A percentile compares a stretch with the other conserved stretches of the same genome.
These are phyloP conservation scores for Polymyxa betae DNA, from an alignment of 208 protist genomes.

Conservation along the genomic window DNA sequence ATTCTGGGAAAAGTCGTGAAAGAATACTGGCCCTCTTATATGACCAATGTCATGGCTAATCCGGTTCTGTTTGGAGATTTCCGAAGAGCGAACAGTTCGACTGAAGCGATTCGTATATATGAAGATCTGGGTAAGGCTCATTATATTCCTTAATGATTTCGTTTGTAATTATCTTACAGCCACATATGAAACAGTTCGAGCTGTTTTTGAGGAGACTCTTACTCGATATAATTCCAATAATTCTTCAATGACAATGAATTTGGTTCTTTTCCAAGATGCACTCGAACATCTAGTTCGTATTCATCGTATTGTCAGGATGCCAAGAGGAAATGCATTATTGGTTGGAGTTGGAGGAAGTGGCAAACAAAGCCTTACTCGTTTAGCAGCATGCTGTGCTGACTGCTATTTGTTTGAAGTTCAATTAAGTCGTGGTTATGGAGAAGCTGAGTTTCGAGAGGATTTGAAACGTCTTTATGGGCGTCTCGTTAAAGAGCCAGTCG, in stretches of 20 bases:
- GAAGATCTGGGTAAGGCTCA: constrained; percentile 59
- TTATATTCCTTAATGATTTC: neutral
- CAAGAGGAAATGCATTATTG: constrained; percentile 93
- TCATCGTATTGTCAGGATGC: constrained; percentile 90
- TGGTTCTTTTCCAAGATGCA: constrained; percentile 98
- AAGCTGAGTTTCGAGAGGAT: constrained; percentile 94
- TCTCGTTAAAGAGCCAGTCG: constrained; percentile 83
- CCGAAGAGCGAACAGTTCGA: constrained; percentile 76
- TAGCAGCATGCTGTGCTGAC: constrained; percentile 85
- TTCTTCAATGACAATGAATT: constrained; percentile 85
- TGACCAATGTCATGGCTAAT: constrained; percentile 77
- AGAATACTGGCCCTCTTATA: neutral
- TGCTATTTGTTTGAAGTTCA: constrained; percentile 95
- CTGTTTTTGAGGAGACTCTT: constrained; percentile 84
- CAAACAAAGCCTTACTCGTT: constrained; percentile 93
- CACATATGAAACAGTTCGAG: constrained; percentile 78
- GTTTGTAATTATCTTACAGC: neutral
- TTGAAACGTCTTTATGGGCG: constrained; percentile 91
- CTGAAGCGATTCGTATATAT: constrained; percentile 57
- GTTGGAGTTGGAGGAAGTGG: constrained; percentile 96
- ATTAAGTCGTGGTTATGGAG: constrained; percentile 93
- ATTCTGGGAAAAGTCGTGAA: constrained; percentile 54
- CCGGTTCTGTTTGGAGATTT: constrained; percentile 95
- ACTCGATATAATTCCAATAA: constrained; percentile 88
- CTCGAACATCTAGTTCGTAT: constrained; percentile 94